These are phyloP conservation scores for Dothideomycetes sp. DNA, from an alignment of 2,329 filamentous ascomycete genomes.

Conservation along the genomic window DNA sequence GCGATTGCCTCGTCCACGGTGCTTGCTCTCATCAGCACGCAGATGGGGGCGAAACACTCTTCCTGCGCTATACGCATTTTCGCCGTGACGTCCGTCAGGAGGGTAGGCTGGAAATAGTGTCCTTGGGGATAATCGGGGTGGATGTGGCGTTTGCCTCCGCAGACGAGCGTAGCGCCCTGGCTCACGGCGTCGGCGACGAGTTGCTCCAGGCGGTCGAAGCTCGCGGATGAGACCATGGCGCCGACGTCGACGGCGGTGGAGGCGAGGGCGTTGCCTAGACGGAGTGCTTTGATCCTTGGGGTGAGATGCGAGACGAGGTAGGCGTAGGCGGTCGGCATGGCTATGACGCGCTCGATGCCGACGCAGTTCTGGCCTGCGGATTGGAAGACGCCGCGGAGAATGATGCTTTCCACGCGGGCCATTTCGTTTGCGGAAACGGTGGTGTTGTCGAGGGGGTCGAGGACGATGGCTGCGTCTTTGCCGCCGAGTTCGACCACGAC, in stretches of 20 bases:
- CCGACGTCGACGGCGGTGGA: conserved; percentile 62
- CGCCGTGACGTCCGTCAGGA: conserved; percentile 79
- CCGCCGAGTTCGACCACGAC: conserved; percentile 87
- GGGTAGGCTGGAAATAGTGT: conserved; percentile 86
- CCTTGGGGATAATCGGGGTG: conserved; percentile 68
- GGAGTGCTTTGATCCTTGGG: conserved; percentile 62
- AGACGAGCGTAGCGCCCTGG: conserved; percentile 69
- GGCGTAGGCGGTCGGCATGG: conserved; percentile 64
- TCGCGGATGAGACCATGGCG: conserved; percentile 72
- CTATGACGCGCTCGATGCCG: conserved; percentile 87
- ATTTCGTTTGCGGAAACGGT: conserved; percentile 43
- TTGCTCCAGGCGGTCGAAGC: conserved; percentile 63
- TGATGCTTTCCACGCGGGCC: conserved; percentile 62
- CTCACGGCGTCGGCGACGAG: conserved; percentile 68
- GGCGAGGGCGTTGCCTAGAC: conserved; percentile 60
- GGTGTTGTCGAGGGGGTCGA: conserved; percentile 57
- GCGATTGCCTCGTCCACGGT: conserved; percentile 56
- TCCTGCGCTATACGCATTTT: conserved; percentile 79
- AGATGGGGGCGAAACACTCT: conserved; percentile 88
- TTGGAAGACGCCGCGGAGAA: conserved; percentile 90
- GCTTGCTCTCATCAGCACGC: conserved; percentile 67
- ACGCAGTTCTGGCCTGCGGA: conserved; percentile 96
- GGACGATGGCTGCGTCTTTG: conserved; percentile 83
- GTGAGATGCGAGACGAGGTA: conserved; percentile 58
- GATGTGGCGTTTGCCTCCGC: conserved; percentile 59